Base-by-base conservation (phyloP, 306 rosid species). In the Glycine tomentella region DNA sequence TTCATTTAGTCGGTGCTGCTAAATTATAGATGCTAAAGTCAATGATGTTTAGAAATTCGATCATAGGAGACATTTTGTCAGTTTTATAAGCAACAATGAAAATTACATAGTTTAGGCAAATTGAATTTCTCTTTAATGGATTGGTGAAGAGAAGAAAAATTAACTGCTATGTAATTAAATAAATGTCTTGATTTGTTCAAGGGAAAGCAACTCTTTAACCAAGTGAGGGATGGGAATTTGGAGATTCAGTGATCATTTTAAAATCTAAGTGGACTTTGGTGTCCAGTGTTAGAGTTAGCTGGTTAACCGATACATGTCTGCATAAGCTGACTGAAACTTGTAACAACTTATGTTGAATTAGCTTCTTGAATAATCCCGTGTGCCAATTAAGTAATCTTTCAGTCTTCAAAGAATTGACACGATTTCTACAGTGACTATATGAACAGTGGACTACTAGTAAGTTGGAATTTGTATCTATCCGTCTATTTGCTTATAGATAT, bases 221-320 rank as follows among this genome's bases (percentile, higher is more conserved):
- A 72, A 72, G 20, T 51, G 76, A 40, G 57, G 75, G 75, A 11
- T 51, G 10, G 48, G 31, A 51, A 34, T 72, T 72, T 72, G 20
- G 15, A 72, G 16, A 72, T 53, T 72, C 51, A 53, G 42, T 72
- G 64, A 36, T 72, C 15, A n/a, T 72, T 58, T 58, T 16, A 57
- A 58, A 58, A 58, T 58, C 38, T 20, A 9, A 3, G 13, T 8
- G 36, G 65, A 58, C 38, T 58, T 58, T 58, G 64, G 65, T 58
- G 65, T 7, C 38, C 14, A 17, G 5, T 16, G 11, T 17, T 16
- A 8, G 11, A 16, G 11, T 55, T 55, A 17, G 74, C 42, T 11
- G 42, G 8, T 70, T 62, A 50, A 31, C 44, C 4, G 3, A 3
- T 16, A 16, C 55, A 67, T 42, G 72, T n/a, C 75, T 12, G 3